Conservation (phyloP, 352 stramenopile genomes). For the Plasmopara muralis region DNA sequence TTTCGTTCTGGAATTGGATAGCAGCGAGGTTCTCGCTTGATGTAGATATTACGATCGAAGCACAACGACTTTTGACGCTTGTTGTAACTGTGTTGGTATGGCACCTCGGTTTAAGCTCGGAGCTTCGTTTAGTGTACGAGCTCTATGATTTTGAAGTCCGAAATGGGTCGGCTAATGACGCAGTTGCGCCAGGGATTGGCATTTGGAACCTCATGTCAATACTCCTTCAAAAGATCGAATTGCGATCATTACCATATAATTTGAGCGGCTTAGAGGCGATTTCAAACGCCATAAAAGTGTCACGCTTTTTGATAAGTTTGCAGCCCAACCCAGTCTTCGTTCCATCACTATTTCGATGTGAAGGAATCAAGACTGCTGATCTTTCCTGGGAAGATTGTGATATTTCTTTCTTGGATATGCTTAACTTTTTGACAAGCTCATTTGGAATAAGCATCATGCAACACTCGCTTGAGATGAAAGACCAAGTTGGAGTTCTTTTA, state of each 20-base stretch:
- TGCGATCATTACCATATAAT: neutral
- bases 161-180: neutral
- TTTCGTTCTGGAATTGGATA: conserved; percentile 18
- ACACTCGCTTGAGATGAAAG: conserved; percentile 4
- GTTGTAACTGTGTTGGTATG: conserved; percentile 10
- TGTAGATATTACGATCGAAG: conserved; percentile 6
- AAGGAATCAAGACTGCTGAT: neutral
- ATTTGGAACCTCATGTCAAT: conserved; percentile 11
- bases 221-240: neutral
- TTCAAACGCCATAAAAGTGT: conserved; percentile 5
- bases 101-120: conserved; percentile 17
- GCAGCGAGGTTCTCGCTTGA: conserved; percentile 7
- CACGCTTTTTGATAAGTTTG: conserved; percentile 14
- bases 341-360: conserved; percentile 1
- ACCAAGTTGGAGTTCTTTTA: conserved; percentile 16
- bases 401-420: conserved; percentile 11
- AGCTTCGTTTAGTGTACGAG: conserved; percentile 13
- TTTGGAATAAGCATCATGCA: conserved; percentile 7
- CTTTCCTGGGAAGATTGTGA: neutral
- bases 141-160: conserved; percentile 6
- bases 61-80: conserved; percentile 9
- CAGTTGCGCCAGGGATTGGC: neutral
- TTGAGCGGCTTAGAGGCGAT: conserved; percentile 2
- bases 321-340: conserved; percentile 13
- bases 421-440: conserved; percentile 15